Conservation (phyloP, 2,329 filamentous ascomycete genomes). For the Madurella fahalii region DNA sequence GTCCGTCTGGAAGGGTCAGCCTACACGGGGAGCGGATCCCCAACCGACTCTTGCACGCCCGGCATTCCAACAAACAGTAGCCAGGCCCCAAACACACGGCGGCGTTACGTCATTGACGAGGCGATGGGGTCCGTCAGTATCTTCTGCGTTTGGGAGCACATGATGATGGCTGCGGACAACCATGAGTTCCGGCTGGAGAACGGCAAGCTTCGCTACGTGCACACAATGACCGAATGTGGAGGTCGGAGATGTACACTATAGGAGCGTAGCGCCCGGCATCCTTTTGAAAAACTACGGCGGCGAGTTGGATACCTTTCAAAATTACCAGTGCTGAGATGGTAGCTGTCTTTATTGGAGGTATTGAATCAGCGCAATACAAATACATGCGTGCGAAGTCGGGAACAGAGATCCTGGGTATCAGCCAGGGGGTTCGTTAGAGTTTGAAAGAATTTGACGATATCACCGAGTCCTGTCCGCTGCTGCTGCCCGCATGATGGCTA, state of each 20-base stretch:
- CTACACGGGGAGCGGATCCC: constrained; percentile 25
- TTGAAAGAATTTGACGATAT: too few relatives aligned
- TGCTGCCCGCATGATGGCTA: too few relatives aligned
- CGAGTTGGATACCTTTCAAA: too few relatives aligned
- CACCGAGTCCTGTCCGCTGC: too few relatives aligned
- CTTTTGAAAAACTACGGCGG: too few relatives aligned
- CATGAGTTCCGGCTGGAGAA: constrained; percentile 25
- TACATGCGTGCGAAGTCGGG: too few relatives aligned
- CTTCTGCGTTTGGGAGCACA: constrained; percentile 24
- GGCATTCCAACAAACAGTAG: constrained; percentile 25
- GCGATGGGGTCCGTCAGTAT: constrained; percentile 26
- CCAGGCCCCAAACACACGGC: constrained; percentile 24
- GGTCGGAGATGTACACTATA: constrained; percentile 11
- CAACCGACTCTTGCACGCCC: constrained; percentile 24
- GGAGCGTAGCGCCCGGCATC: neutral
- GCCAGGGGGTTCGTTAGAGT: too few relatives aligned
- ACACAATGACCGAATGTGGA: constrained; percentile 24
- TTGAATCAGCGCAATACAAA: too few relatives aligned
- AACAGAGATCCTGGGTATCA: too few relatives aligned
- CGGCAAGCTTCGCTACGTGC: constrained; percentile 23
- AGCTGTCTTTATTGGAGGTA: too few relatives aligned
- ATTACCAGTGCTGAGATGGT: too few relatives aligned
- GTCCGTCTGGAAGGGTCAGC: constrained; percentile 29
- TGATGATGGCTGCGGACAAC: constrained; percentile 24
- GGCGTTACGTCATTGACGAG: constrained; percentile 30